Evolutionary conservation across 2,329 filamentous ascomycete genomes (phyloP).

Genomic region (Epichloe bromicola): DNA sequence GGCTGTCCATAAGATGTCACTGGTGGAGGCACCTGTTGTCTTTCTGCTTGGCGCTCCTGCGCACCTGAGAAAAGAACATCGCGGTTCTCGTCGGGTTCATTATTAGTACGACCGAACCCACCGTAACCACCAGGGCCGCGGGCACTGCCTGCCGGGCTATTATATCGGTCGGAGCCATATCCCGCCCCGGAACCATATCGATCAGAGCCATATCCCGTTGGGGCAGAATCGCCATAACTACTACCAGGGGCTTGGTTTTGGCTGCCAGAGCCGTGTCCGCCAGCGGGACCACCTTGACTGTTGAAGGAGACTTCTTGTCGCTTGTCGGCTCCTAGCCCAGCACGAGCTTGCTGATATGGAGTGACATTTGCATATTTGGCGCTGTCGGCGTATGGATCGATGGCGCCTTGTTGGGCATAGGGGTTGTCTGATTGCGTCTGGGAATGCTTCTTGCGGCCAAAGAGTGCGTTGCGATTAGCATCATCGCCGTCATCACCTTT

Average conservation of each 20-base stretch:
- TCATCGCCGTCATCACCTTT: slow-evolving; percentile 39
- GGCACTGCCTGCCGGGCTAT: slow-evolving; percentile 17
- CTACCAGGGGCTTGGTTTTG: slow-evolving; percentile 6
- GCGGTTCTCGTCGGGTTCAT: slow-evolving; percentile 38
- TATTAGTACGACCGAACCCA: slow-evolving; percentile 36
- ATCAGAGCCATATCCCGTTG: slow-evolving; percentile 38
- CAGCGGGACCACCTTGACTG: slow-evolving; percentile 8
- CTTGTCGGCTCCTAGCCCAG: slow-evolving; percentile 18
- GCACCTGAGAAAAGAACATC: slow-evolving; percentile 52
- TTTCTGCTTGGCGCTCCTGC: slow-evolving; percentile 33
- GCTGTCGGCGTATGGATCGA: slow-evolving; percentile 41
- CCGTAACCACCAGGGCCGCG: slow-evolving; percentile 47
- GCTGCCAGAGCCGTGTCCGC: slow-evolving; percentile 8
- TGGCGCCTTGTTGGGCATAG: slow-evolving; percentile 38
- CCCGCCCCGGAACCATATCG: slow-evolving; percentile 38
- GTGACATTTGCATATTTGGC: slow-evolving; percentile 32
- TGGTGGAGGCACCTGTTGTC: slow-evolving; percentile 14
- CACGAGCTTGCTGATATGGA: slow-evolving; percentile 31
- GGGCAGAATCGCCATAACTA: slow-evolving; percentile 12
- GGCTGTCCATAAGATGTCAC: slow-evolving; percentile 14
- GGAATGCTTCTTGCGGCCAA: slow-evolving; percentile 39
- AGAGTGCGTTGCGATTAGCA: slow-evolving; percentile 35
- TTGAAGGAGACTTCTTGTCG: slow-evolving; percentile 19
- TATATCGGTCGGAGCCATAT: slow-evolving; percentile 38
- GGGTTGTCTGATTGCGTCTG: slow-evolving; percentile 38